Evolutionary conservation across 352 stramenopile species (phyloP).

Genomic region (Phytophthora litchii): DNA sequence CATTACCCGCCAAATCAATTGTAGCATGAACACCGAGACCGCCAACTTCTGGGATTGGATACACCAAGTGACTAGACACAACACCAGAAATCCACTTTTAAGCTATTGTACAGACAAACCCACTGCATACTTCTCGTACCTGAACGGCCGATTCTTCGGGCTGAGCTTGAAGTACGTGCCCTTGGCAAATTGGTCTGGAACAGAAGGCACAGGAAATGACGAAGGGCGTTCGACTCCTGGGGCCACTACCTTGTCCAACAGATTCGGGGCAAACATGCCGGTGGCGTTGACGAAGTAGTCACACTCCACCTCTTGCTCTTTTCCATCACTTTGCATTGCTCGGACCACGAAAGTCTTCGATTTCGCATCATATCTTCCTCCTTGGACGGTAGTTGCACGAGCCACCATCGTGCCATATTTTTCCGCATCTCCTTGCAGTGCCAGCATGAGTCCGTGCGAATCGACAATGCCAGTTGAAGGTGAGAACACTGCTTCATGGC

Average conservation of each 20-base stretch:
- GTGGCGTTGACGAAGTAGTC: constrained; percentile 94
- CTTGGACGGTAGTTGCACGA: constrained; percentile 68
- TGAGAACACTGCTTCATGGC: constrained; percentile 87
- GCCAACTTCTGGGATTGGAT: constrained; percentile 94
- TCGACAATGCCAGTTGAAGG: constrained; percentile 96
- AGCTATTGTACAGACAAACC: not conserved
- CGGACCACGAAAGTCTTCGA: constrained; percentile 44
- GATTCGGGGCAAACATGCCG: constrained; percentile 78
- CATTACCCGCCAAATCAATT: constrained; percentile 91
- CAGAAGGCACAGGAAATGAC: constrained; percentile 17
- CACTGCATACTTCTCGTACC: constrained; percentile 28
- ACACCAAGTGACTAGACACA: constrained; percentile 87
- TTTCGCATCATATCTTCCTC: constrained; percentile 36
- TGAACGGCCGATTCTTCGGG: constrained; percentile 57
- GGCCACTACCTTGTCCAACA: constrained; percentile 42
- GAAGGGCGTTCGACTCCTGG: constrained; percentile 1
- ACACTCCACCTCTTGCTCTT: constrained; percentile 80
- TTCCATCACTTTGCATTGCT: constrained; percentile 37
- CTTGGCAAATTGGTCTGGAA: constrained; percentile 91
- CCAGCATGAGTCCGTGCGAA: constrained; percentile 91
- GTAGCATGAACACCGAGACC: constrained; percentile 97
- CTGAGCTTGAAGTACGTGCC: constrained; percentile 96
- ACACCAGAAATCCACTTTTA: not conserved
- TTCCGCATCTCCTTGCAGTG: constrained; percentile 92
- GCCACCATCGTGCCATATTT: constrained; percentile 83